phyloP scores from a whole-genome alignment of 1,284 basidiomycete genomes.

The Psilocybe mexicana region DNA sequence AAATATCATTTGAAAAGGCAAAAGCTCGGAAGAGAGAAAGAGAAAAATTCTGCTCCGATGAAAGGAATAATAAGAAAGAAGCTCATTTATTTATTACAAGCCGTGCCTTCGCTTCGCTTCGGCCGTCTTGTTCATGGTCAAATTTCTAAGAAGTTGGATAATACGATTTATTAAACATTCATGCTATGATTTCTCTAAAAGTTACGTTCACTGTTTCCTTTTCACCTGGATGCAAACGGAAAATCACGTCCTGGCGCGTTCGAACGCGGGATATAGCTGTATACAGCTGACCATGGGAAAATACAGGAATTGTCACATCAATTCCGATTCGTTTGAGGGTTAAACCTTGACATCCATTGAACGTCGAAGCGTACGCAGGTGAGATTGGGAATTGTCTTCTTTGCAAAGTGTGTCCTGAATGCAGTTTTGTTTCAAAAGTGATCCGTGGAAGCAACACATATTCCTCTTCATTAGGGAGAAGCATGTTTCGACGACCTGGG shows the following conservation, averaged over 20 bases:
- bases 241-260: conserved; percentile 14
- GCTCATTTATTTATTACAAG: not conserved
- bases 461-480: not conserved
- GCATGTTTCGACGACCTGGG: not conserved
- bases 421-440: conserved; percentile 30
- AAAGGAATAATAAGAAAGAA: no score
- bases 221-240: not conserved
- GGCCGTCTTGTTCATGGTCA: not conserved
- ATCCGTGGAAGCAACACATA: conserved; percentile 24
- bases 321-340: conserved; percentile 39
- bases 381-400: conserved; percentile 42
- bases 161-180: no score
- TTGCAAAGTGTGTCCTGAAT: conserved; percentile 33
- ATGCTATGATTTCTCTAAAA: not conserved
- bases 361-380: conserved; percentile 43
- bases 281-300: conserved; percentile 46
- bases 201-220: not conserved
- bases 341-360: conserved; percentile 45
- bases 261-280: conserved; percentile 40
- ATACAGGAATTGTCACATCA: conserved; percentile 36
- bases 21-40: no score
- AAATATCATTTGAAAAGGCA: no score
- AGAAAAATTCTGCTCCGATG: no score
- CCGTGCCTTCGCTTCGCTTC: conserved; percentile 1
- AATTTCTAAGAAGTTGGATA: no score